Evolutionary conservation across 2,329 filamentous ascomycete species (phyloP), one percentile per base, ranked within the genome.

Genomic region (Lachnellula willkommii): DNA sequence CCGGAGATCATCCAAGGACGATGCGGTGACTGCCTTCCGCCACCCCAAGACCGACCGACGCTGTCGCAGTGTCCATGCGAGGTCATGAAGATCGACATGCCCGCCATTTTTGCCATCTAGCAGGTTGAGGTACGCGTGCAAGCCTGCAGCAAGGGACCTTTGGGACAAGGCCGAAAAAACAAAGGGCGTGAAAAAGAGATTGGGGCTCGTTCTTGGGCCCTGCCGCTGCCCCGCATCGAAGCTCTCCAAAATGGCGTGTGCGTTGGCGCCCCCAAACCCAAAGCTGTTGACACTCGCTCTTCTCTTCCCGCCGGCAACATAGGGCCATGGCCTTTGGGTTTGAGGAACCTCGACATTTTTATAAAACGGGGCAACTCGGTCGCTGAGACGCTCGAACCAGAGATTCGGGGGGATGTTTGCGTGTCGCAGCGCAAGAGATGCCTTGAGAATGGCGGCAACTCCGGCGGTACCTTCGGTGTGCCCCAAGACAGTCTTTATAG

Each of bases 161-260:
- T 20, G 20, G 20, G 20, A 20, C 20, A 20, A 20, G 20, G 48
- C 36, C 14, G 52, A 58, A 17, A 12, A 11, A 12, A n/a, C 11
- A n/a, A 20, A n/a, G 2, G 15, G 20, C 14, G 26, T 20, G 20
- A 20, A 20, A 20, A 20, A 20, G 20, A 20, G 20, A 20, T 20
- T 20, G 20, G 20, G 20, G 20, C 20, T 20, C 20, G 20, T 20
- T 20, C 20, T 20, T 20, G 20, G 20, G 20, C 2, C 20, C 20
- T 20, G 20, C 20, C 20, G 20, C 20, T 20, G 20, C 20, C 20
- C 12, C 8, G 20, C 3, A 26, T 43, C 15, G 20, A 9, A 46
- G 72, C 74, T 50, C 28, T 64, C 62, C 14, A 64, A 12, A 26
- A 63, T 63, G 11, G 50, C 60, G 32, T 64, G 62, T 11, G 56